phyloP scores from a whole-genome alignment of 202 grass and related monocot species.

The Sporobolus alterniflorus region DNA sequence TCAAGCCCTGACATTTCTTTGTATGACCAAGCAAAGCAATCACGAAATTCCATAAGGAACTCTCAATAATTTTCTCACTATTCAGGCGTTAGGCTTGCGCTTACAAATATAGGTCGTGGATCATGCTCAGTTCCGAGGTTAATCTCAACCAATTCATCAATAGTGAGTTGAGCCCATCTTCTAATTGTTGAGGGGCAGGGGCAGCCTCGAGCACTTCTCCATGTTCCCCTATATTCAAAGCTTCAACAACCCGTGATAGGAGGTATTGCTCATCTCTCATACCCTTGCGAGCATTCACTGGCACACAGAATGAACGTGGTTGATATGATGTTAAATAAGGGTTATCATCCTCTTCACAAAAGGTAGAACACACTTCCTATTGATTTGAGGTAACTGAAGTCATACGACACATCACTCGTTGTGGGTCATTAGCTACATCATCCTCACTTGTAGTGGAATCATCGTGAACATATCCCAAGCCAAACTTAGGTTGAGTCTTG shows the following conservation, averaged over 20 bases:
- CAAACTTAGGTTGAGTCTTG: no score
- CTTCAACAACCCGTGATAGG: background rate
- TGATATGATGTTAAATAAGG: background rate
- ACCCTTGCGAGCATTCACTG: background rate
- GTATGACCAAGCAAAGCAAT: constrained; percentile 20
- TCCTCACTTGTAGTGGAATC: no score
- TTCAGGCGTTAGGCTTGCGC: background rate
- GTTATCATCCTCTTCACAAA: no score
- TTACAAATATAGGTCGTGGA: background rate
- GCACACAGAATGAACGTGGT: background rate
- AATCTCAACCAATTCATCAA: background rate
- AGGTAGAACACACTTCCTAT: no score
- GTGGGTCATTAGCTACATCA: no score
- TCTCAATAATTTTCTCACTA: background rate
- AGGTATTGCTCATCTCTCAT: background rate
- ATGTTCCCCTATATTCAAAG: background rate
- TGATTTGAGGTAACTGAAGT: no score
- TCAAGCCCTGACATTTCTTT: constrained; percentile 1
- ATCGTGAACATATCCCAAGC: no score
- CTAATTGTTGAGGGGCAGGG: background rate
- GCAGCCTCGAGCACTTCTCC: background rate
- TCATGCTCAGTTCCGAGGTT: background rate
- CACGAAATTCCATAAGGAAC: background rate
- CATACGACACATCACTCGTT: no score
- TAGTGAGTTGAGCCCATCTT: background rate